phyloP scores from a whole-genome alignment of 1,284 basidiomycete species.

The Flammula alnicola region DNA sequence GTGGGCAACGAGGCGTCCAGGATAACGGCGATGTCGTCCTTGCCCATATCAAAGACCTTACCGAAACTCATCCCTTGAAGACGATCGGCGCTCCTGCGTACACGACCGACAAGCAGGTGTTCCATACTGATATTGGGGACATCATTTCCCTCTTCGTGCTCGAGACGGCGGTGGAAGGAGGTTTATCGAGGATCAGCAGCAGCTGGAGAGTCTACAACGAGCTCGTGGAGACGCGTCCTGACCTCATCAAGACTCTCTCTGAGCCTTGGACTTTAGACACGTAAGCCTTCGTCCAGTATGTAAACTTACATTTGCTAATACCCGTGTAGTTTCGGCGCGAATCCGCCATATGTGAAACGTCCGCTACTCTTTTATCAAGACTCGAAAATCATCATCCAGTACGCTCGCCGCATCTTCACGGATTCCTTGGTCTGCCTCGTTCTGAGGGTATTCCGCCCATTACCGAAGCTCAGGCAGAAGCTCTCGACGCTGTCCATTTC shows the following conservation, averaged over 20 bases:
- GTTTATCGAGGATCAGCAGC: conserved; percentile 44
- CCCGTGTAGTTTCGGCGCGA: conserved; percentile 38
- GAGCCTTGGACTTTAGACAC: conserved; percentile 45
- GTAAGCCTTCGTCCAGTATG: conserved; percentile 26
- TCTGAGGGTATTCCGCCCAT: conserved; percentile 43
- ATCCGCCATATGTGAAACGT: conserved; percentile 37
- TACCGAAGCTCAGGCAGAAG: conserved; percentile 49
- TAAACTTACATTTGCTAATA: background rate
- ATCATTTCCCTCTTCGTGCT: conserved; percentile 44
- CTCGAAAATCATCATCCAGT: conserved; percentile 43
- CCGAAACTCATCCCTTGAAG: conserved; percentile 33
- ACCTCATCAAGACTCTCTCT: conserved; percentile 42
- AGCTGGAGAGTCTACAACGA: conserved; percentile 47
- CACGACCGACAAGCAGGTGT: conserved; percentile 48
- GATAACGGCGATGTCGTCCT: conserved; percentile 42
- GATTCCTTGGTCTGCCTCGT: conserved; percentile 30
- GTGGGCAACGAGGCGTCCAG: conserved; percentile 39
- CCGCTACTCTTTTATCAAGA: conserved; percentile 43
- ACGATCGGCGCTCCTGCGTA: conserved; percentile 44
- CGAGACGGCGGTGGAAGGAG: conserved; percentile 42
- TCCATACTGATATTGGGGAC: conserved; percentile 48
- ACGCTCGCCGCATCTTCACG: conserved; percentile 47
- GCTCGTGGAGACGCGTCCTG: conserved; percentile 43
- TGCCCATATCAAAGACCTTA: conserved; percentile 48
- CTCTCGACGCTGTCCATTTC: conserved; percentile 46